phyloP scores from a whole-genome alignment of 1,284 basidiomycete species.

The Ceratobasidium sp. region DNA sequence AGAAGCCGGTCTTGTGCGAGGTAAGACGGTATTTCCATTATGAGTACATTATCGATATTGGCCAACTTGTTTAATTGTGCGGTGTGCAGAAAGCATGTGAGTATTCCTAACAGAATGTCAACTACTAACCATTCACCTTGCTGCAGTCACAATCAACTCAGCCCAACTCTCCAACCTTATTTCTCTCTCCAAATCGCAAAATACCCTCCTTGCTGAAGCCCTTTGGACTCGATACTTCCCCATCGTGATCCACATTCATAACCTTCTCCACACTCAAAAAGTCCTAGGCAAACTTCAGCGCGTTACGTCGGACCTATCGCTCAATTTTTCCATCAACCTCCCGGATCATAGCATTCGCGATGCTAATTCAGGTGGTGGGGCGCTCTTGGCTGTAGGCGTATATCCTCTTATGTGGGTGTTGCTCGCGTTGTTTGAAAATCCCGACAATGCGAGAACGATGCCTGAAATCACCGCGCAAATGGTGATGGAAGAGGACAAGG shows the following conservation, averaged over 20 bases:
- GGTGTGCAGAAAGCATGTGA: slow-evolving; percentile 45
- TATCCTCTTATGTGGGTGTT: slow-evolving; percentile 59
- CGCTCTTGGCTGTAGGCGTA: slow-evolving; percentile 58
- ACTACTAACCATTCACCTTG: background rate
- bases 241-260: slow-evolving; percentile 44
- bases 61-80: background rate
- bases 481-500: slow-evolving; percentile 48
- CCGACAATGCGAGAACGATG: slow-evolving; percentile 49
- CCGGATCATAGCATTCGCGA: slow-evolving; percentile 56
- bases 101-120: slow-evolving; percentile 2
- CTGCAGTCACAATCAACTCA: slow-evolving; percentile 57
- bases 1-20: slow-evolving; percentile 61
- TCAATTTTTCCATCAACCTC: slow-evolving; percentile 43
- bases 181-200: slow-evolving; percentile 57
- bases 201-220: slow-evolving; percentile 60
- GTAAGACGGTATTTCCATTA: slow-evolving; percentile 24
- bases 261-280: slow-evolving; percentile 45
- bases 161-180: slow-evolving; percentile 59
- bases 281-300: slow-evolving; percentile 47
- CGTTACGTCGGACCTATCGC: slow-evolving; percentile 47
- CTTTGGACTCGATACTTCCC: slow-evolving; percentile 52
- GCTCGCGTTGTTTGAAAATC: slow-evolving; percentile 56
- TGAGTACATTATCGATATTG: background rate
- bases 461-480: slow-evolving; percentile 55
- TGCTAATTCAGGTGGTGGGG: slow-evolving; percentile 60